Base-by-base conservation (phyloP, 2,329 filamentous ascomycete species). In the Fusarium poae region DNA sequence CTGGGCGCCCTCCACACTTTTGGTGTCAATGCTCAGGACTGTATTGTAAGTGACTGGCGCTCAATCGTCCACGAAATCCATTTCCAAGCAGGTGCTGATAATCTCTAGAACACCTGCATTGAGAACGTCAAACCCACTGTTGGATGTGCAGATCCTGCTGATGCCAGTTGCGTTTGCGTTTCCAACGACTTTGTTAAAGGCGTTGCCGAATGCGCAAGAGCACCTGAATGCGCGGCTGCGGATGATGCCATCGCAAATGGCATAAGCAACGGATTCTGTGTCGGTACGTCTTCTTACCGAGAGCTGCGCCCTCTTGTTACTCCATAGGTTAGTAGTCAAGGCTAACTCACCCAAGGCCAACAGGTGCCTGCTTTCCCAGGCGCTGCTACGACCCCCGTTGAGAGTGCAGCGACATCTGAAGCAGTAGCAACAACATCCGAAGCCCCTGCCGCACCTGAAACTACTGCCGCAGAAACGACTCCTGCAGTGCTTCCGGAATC, bases 91-190 rank as follows among this genome's bases (percentile, higher is more conserved):
- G 32, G n/a, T 58, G 34, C 68, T 73, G 43, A 73, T 48, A 23
- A 21, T 48, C 32, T 34, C 35, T 32, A 75, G 71, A 55, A 44
- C 20, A n/a, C 23, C 27, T 73, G 71, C 45, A 48, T 63, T 21
- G 52, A 62, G 15, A 42, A 40, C 18, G 50, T 71, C 16, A 58
- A 63, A 9, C 61, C 65, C 30, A 56, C 57, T 35, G 58, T 60
- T 18, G 43, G 52, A 12, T 80, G 78, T 40, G 37, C 45, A n/a
- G 75, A 67, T 60, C 76, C 76, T 34, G 68, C 72, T 42, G 72
- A 79, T 29, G 72, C 73, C 21, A 69, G 74, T 18, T 85, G 83
- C 63, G 75, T 85, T 18, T 85, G 83, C 66, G 70, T 63, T 29
- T 78, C 78, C 13, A 54, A 73, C 1, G 72, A 72, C 21, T 81